phyloP scores from a whole-genome alignment of 768 basidiomycete species.

The Rhodotorula toruloides region DNA sequence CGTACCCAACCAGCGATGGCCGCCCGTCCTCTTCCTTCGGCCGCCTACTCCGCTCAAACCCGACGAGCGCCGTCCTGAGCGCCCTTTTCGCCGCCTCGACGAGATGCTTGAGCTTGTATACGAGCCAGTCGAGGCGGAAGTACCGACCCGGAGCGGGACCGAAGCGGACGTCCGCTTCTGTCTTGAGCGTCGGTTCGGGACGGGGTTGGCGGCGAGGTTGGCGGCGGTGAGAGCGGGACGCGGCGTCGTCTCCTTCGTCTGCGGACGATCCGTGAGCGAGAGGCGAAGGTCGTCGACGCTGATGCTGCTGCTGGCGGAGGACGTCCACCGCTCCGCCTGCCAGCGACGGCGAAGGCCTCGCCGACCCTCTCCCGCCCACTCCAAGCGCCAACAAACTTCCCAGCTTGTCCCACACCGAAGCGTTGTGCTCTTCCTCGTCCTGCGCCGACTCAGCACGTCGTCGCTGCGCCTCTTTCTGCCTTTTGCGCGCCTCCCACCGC shows the following conservation, averaged over 20 bases:
- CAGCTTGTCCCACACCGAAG: conserved; percentile 15
- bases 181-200: background rate
- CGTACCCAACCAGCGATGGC: no score
- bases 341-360: background rate
- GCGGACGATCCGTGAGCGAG: background rate
- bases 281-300: background rate
- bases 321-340: background rate
- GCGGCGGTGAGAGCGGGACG: background rate
- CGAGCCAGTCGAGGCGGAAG: background rate
- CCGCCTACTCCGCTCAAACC: background rate
- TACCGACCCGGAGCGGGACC: conserved; percentile 13
- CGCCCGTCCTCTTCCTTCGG: no score
- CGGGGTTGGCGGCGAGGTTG: background rate
- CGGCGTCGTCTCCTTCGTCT: background rate
- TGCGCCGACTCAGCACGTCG: background rate
- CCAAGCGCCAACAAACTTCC: conserved; percentile 1
- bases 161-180: conserved; percentile 20
- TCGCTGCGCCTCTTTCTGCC: background rate
- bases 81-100: background rate
- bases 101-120: background rate
- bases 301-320: no score
- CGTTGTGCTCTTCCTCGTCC: background rate
- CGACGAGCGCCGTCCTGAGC: conserved; percentile 5
- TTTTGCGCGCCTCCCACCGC: conserved; percentile 23
- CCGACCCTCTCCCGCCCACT: background rate